Base-by-base conservation (phyloP, 2,329 filamentous ascomycete species). In the Gremmenia infestans region DNA sequence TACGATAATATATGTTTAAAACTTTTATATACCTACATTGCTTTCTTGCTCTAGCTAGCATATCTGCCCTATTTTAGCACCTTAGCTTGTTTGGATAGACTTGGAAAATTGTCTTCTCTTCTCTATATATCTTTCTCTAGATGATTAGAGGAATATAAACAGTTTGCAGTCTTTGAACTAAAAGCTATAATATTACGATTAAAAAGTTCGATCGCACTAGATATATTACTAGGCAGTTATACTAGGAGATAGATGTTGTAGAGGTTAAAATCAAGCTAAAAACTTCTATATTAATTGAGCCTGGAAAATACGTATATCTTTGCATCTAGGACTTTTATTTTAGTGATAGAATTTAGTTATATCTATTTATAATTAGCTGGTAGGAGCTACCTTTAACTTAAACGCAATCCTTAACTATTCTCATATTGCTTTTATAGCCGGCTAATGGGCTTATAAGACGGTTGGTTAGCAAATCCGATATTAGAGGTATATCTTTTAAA, bases 291-390 rank as follows among this genome's bases (percentile, higher is more conserved):
- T 45, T 22, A 11, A 46, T 52, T 32, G 17, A n/a, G 22, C 50
- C 50, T 28, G 50, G 50, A n/a, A 39, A 52, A 23, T 52, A 46
- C 36, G 14, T 52, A 45, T 37, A 45, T n/a, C 8, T 52, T 9
- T 6, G 19, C 14, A 15, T 19, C 23, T 8, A 15, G 15, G 40
- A 46, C 22, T n/a, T 37, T 15, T 7, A 36, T 32, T 12, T 32
- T n/a, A 23, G 50, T 17, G 12, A 23, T 9, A 32, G 40, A 25
- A 32, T 52, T 35, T 40, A 52, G 22, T 15, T 40, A n/a, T 40
- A 52, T n/a, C 50, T 40, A 8, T 52, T 52, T 2, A 35, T 39
- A 5, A 35, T 52, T 6, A 36, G 17, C n/a, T 52, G 39, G 50
- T 52, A 40, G 50, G 40, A 52, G 28, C 15, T 3, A 8, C 6